A percentile compares a stretch with the other conserved stretches of the same genome.
These are phyloP conservation scores for Pleurotus salmoneostramineus DNA, from an alignment of 768 basidiomycete genomes.

Conservation along the genomic window DNA sequence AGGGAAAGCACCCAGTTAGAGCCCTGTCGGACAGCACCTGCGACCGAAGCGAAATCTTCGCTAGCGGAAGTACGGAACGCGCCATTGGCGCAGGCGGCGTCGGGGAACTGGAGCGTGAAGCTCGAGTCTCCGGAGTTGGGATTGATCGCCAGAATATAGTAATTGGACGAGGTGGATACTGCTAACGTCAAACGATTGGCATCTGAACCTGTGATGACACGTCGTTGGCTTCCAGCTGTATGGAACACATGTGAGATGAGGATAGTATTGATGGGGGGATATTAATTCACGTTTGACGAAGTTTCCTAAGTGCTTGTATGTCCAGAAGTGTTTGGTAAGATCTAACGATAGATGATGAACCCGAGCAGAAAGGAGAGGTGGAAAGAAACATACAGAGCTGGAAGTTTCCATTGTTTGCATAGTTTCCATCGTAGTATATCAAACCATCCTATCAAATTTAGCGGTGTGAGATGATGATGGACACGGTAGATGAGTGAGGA, in stretches of 20 bases:
- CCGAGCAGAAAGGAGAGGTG: not conserved
- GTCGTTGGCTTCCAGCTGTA: conserved; percentile 32
- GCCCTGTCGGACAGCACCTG: conserved; percentile 20
- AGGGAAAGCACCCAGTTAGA: conserved; percentile 24
- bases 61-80: conserved; percentile 26
- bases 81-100: conserved; percentile 22
- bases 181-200: conserved; percentile 27
- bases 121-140: conserved; percentile 23
- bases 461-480: not conserved
- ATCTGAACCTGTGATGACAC: conserved; percentile 26
- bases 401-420: conserved; percentile 32
- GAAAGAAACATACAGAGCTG: conserved; percentile 23
- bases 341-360: conserved; percentile 15
- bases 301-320: conserved; percentile 36
- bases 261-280: not conserved
- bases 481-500: not conserved
- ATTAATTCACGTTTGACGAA: conserved; percentile 29
- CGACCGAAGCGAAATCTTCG: conserved; percentile 29
- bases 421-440: conserved; percentile 38
- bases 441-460: conserved; percentile 22
- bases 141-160: conserved; percentile 30
- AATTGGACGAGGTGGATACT: conserved; percentile 22
- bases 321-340: conserved; percentile 34
- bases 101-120: conserved; percentile 29
- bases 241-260: not conserved